These are phyloP conservation scores for Aspergillus uvarum DNA, from an alignment of 2,329 filamentous ascomycete species.

Conservation along the genomic window DNA sequence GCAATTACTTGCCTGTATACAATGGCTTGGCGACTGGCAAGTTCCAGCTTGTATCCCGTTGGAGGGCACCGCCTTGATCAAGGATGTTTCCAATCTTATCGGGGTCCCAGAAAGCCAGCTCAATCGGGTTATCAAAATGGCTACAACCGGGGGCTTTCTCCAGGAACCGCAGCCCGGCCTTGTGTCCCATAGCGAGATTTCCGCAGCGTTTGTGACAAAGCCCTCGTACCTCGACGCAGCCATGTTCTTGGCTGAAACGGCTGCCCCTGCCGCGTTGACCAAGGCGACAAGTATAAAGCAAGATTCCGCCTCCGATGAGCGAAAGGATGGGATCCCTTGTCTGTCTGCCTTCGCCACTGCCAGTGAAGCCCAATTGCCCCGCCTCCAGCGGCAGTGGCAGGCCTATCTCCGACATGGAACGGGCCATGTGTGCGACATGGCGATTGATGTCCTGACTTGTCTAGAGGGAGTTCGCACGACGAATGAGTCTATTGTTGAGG, in stretches of 20 bases:
- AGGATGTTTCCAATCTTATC: slow-evolving; percentile 46
- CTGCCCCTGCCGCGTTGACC: slow-evolving; percentile 37
- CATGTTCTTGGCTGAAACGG: slow-evolving; percentile 41
- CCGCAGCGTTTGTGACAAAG: slow-evolving; percentile 38
- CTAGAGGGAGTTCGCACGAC: slow-evolving; percentile 5
- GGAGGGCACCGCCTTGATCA: slow-evolving; percentile 32
- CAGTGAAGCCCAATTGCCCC: slow-evolving; percentile 7
- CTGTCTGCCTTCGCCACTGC: slow-evolving; percentile 8
- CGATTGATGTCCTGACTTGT: slow-evolving; percentile 9
- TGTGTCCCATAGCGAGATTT: slow-evolving; percentile 43
- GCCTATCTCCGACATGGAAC: slow-evolving; percentile 11
- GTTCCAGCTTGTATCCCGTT: slow-evolving; percentile 49
- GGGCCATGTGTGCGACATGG: slow-evolving; percentile 1
- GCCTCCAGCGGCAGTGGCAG: slow-evolving; percentile 11
- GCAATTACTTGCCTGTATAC: slow-evolving; percentile 41
- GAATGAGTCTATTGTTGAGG: slow-evolving; percentile 10
- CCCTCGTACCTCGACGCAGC: slow-evolving; percentile 38
- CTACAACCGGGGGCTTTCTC: slow-evolving; percentile 38
- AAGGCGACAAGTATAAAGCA: slow-evolving; percentile 34
- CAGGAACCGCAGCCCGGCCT: slow-evolving; percentile 31
- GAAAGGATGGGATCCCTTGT: slow-evolving; percentile 5
- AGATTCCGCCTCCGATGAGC: background rate
- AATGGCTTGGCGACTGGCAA: slow-evolving; percentile 49
- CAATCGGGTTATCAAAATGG: slow-evolving; percentile 37
- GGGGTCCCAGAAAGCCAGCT: slow-evolving; percentile 42